Percentiles rank a stretch among this genome's conserved stretches.
These are phyloP conservation scores for Zoysia pacifica DNA, from an alignment of 176 grass and related monocot genomes.

Conservation along the genomic window DNA sequence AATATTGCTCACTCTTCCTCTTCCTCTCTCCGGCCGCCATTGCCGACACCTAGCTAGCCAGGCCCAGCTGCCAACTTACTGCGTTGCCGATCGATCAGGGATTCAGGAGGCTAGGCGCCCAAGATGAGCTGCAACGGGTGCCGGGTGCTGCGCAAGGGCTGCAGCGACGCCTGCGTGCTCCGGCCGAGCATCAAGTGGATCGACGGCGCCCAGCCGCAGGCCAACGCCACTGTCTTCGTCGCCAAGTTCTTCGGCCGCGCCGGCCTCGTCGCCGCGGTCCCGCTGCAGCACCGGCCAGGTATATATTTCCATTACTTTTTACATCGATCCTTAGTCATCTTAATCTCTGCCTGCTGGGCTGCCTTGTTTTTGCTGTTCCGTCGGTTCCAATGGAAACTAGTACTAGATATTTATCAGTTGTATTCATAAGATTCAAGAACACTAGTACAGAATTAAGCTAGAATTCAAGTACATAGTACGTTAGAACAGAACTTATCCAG, in stretches of 20 bases:
- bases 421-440: too few relatives aligned
- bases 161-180: constrained; percentile 82
- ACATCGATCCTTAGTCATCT: background rate
- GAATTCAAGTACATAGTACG: background rate
- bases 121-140: constrained; percentile 91
- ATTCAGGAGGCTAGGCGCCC: too few relatives aligned
- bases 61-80: too few relatives aligned
- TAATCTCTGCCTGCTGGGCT: background rate
- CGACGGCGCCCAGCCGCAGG: constrained; percentile 63
- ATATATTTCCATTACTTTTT: background rate
- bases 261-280: constrained; percentile 71
- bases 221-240: constrained; percentile 89
- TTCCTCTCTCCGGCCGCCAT: background rate
- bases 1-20: background rate
- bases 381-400: too few relatives aligned
- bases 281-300: constrained; percentile 55
- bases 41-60: background rate
- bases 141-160: constrained; percentile 79
- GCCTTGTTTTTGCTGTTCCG: too few relatives aligned
- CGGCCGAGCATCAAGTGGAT: constrained; percentile 82
- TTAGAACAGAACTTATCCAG: background rate
- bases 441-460: background rate
- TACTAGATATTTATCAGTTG: too few relatives aligned
- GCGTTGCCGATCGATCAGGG: background rate
- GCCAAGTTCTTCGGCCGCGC: constrained; percentile 96